Conservation (phyloP, 176 grass and related monocot genomes). For the Panicum miliaceum region DNA sequence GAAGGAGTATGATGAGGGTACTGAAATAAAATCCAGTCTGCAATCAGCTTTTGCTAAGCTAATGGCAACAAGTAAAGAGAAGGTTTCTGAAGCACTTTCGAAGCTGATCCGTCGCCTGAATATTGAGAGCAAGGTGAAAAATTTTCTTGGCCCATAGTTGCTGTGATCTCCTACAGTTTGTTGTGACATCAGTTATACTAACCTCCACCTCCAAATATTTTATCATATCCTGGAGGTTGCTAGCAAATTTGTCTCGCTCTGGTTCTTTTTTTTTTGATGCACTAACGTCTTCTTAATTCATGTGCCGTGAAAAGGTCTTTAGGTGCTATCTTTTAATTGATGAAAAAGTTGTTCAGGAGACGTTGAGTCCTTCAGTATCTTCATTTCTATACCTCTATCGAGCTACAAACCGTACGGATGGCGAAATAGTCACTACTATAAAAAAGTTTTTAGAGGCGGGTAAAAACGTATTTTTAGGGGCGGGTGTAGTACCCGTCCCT, state of each 20-base stretch:
- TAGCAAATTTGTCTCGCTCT: neutral
- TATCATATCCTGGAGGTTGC: too few relatives aligned
- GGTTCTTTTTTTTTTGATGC: neutral
- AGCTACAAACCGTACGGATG: neutral
- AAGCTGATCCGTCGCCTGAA: constrained; percentile 65
- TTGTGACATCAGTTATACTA: too few relatives aligned
- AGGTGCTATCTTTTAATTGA: neutral
- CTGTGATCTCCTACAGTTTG: too few relatives aligned
- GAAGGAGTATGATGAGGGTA: constrained; percentile 41
- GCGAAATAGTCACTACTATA: neutral
- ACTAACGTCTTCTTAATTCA: neutral
- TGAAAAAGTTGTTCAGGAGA: too few relatives aligned
- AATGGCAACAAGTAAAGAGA: constrained; percentile 65
- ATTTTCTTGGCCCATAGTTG: neutral
- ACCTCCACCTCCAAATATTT: too few relatives aligned
- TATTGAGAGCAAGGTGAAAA: constrained; percentile 73
- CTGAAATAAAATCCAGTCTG: constrained; percentile 56
- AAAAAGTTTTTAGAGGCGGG: too few relatives aligned
- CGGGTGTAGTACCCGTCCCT: too few relatives aligned
- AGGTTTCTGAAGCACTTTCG: constrained; percentile 54
- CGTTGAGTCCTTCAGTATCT: neutral
- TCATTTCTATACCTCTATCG: neutral
- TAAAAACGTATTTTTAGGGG: too few relatives aligned
- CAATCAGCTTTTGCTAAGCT: constrained; percentile 68
- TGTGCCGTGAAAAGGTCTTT: neutral